These are phyloP conservation scores for Pelargonium cotyledonis DNA, from an alignment of 441 rosid species.

Conservation along the genomic window DNA sequence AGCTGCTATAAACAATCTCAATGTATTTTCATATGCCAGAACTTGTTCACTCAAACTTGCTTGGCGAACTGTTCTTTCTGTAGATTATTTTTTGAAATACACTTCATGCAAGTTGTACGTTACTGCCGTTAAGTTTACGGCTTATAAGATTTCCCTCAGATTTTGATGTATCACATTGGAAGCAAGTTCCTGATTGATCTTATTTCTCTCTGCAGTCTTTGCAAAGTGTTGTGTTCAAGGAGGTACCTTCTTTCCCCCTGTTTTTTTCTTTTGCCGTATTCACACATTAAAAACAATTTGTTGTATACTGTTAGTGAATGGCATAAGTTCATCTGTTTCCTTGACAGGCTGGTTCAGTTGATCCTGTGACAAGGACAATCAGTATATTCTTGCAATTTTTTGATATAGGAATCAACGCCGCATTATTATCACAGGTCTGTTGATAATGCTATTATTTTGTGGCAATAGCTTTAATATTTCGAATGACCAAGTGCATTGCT, in stretches of 20 bases:
- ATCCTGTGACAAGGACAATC: constrained; percentile 92
- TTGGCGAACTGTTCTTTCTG: neutral
- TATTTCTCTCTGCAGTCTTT: constrained; percentile 72
- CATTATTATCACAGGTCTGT: constrained; percentile 87
- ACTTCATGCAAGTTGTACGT: neutral
- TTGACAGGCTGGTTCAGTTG: constrained; percentile 90
- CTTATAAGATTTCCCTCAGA: neutral
- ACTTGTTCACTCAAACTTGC: neutral
- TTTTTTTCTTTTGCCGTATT: neutral
- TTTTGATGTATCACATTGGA: neutral
- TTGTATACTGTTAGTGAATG: constrained; percentile 10
- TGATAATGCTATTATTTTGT: constrained; percentile 3
- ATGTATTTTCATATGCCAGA: neutral
- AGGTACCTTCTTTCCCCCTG: constrained; percentile 39
- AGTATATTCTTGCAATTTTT: constrained; percentile 92
- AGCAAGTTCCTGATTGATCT: constrained; percentile 25
- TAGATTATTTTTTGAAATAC: neutral
- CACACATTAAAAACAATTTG: constrained; percentile 10
- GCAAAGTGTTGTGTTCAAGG: constrained; percentile 98
- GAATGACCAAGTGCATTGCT: neutral
- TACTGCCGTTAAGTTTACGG: too few relatives aligned
- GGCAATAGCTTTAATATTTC: neutral
- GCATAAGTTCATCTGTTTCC: constrained; percentile 24
- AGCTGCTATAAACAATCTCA: neutral
- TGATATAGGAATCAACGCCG: constrained; percentile 93